A percentile compares a stretch with the other conserved stretches of the same genome.
Conservation (phyloP, 1,284 basidiomycete genomes). For the Cutaneotrichosporon sp. region DNA sequence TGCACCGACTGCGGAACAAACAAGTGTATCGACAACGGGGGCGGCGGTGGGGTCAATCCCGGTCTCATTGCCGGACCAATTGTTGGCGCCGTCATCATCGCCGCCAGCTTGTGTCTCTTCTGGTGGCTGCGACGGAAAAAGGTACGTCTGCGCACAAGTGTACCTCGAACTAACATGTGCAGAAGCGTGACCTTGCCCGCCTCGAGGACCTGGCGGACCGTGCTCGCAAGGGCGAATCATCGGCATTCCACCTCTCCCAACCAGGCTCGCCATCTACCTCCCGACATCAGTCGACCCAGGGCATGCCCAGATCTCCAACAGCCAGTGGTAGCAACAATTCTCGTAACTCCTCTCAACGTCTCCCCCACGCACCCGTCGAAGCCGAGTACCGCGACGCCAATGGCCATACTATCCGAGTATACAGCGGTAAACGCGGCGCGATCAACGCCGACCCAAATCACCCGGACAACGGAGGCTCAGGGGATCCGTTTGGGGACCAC, state of each 20-base stretch:
- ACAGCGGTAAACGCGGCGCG: slow-evolving; percentile 29
- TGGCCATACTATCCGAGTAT: slow-evolving; percentile 33
- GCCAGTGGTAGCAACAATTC: slow-evolving; percentile 4
- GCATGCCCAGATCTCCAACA: slow-evolving; percentile 2
- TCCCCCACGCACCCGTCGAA: slow-evolving; percentile 20
- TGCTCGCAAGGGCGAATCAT: slow-evolving; percentile 45
- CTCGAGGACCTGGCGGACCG: slow-evolving; percentile 44
- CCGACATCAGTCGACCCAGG: slow-evolving; percentile 16
- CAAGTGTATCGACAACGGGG: neutral
- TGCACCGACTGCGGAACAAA: slow-evolving; percentile 41
- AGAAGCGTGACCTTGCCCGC: slow-evolving; percentile 43
- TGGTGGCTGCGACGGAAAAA: slow-evolving; percentile 47
- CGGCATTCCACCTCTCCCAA: slow-evolving; percentile 40
- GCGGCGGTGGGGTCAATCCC: slow-evolving; percentile 29
- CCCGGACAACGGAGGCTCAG: slow-evolving; percentile 23
- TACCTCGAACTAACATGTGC: slow-evolving; percentile 3
- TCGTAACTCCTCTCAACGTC: slow-evolving; percentile 1
- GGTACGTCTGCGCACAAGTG: slow-evolving; percentile 25
- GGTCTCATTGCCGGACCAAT: slow-evolving; percentile 48
- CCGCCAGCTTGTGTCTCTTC: slow-evolving; percentile 41
- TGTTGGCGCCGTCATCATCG: slow-evolving; percentile 41
- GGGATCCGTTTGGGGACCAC: slow-evolving; percentile 44
- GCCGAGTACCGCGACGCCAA: slow-evolving; percentile 39
- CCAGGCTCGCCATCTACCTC: slow-evolving; percentile 33
- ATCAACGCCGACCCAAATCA: slow-evolving; percentile 42